Percentiles rank a stretch among this genome's conserved stretches.
Evolutionary conservation across 345 rosid species (phyloP).

Genomic region (Gossypium thurberi): DNA sequence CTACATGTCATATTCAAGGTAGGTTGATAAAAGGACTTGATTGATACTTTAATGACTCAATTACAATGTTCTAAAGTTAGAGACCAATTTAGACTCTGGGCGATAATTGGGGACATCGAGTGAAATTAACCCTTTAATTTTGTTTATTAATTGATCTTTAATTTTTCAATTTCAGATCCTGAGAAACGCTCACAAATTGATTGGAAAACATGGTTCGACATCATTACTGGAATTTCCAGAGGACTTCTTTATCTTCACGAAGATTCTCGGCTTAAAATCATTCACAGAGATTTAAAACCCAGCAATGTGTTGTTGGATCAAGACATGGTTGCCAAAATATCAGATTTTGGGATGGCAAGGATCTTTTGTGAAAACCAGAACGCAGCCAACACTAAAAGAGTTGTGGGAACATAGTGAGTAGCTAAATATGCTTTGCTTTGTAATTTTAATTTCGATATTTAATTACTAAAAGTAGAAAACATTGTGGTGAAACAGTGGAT

Average conservation of each 20-base stretch:
- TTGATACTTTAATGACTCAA: too few species aligned
- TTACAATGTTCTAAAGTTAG: too few species aligned
- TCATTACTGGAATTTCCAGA: slow-evolving; percentile 32
- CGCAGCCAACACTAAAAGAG: slow-evolving; percentile 29
- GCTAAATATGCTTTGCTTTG: neutral
- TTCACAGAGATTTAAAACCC: slow-evolving; percentile 41
- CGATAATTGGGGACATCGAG: too few species aligned
- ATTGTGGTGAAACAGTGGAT: slow-evolving; percentile 23
- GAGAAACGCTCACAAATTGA: slow-evolving; percentile 17
- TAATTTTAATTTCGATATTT: neutral
- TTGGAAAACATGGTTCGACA: slow-evolving; percentile 25
- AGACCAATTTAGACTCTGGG: too few species aligned
- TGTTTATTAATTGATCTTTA: neutral
- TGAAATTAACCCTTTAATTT: neutral
- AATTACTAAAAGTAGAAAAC: neutral
- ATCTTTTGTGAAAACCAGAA: slow-evolving; percentile 20
- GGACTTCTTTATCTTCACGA: slow-evolving; percentile 49
- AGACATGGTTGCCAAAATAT: slow-evolving; percentile 27
- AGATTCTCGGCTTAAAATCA: slow-evolving; percentile 36
- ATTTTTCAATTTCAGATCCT: slow-evolving; percentile 23
- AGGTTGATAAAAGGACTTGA: too few species aligned
- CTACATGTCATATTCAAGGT: too few species aligned
- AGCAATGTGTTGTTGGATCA: slow-evolving; percentile 27
- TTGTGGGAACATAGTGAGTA: slow-evolving; percentile 44
- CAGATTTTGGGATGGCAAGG: slow-evolving; percentile 36